These are phyloP conservation scores for Annulohypoxylon stygium DNA, from an alignment of 495 filamentous ascomycete species.

Conservation along the genomic window DNA sequence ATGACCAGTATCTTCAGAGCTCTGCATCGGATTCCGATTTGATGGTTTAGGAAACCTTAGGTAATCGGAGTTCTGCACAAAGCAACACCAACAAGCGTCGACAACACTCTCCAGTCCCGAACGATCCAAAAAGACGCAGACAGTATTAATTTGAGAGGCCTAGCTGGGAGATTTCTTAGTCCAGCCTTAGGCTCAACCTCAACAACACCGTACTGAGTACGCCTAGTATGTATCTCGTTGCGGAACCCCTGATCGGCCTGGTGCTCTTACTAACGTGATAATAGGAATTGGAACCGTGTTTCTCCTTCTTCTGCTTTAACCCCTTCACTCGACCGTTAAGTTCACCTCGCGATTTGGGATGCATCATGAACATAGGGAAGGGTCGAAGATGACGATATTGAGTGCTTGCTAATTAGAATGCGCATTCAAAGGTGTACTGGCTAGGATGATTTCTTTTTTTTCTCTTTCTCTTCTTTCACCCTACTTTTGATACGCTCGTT, in stretches of 20 bases:
- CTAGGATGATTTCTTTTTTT: not conserved
- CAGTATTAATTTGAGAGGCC: not conserved
- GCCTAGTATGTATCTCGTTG: not conserved
- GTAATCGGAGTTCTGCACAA: no score
- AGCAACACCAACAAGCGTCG: no score
- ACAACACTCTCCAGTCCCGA: no score
- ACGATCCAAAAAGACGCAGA: not conserved
- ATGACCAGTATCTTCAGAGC: no score
- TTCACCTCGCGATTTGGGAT: no score
- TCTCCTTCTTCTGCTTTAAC: no score
- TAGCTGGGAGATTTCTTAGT: not conserved
- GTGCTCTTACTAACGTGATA: not conserved
- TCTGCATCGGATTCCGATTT: no score
- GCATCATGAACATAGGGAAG: not conserved
- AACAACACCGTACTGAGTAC: not conserved
- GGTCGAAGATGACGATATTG: not conserved
- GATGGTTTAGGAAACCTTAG: no score
- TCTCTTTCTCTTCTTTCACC: not conserved
- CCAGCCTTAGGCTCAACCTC: not conserved
- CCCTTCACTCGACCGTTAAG: no score
- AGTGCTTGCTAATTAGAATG: not conserved
- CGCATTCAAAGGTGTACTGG: not conserved
- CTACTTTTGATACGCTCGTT: not conserved
- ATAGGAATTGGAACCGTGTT: no score
- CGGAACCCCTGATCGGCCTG: not conserved